These are phyloP conservation scores for Houttuynia cordata DNA, from an alignment of 164 flowering plant species.

Conservation along the genomic window DNA sequence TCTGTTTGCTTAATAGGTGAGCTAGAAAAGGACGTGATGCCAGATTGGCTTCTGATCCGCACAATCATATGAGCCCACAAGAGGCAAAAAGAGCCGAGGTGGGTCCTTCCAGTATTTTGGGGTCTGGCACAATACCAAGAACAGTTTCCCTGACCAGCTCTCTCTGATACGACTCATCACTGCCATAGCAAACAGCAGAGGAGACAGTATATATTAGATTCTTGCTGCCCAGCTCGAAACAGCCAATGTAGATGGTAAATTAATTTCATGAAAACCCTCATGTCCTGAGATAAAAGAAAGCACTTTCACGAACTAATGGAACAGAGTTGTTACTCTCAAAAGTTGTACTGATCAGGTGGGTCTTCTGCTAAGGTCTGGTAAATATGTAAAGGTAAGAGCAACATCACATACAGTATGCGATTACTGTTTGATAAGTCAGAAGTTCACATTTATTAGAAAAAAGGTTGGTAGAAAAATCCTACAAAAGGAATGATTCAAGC, in stretches of 20 bases:
- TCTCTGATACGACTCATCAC: slow-evolving; percentile 10
- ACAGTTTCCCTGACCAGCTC: slow-evolving; percentile 7
- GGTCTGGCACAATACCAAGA: slow-evolving; percentile 5
- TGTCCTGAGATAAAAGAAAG: no score
- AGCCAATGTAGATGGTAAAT: not conserved
- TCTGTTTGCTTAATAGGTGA: slow-evolving; percentile 14
- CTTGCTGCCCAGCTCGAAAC: not conserved
- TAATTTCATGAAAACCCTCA: no score
- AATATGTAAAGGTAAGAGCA: no score
- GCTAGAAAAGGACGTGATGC: slow-evolving; percentile 24
- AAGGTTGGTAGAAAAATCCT: no score
- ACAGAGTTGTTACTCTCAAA: no score
- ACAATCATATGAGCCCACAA: slow-evolving; percentile 40
- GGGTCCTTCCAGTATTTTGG: slow-evolving; percentile 23
- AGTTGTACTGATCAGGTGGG: no score
- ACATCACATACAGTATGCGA: no score
- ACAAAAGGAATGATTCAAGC: not conserved
- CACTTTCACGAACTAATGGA: no score
- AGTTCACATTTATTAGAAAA: no score
- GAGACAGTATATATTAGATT: not conserved
- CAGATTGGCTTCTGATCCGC: slow-evolving; percentile 36
- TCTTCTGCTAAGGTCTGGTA: no score
- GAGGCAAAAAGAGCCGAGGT: slow-evolving; percentile 29
- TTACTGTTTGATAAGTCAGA: no score
- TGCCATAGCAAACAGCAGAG: not conserved